These are phyloP conservation scores for Ophiostoma populinum DNA, from an alignment of 2,329 filamentous ascomycete species.

Conservation along the genomic window DNA sequence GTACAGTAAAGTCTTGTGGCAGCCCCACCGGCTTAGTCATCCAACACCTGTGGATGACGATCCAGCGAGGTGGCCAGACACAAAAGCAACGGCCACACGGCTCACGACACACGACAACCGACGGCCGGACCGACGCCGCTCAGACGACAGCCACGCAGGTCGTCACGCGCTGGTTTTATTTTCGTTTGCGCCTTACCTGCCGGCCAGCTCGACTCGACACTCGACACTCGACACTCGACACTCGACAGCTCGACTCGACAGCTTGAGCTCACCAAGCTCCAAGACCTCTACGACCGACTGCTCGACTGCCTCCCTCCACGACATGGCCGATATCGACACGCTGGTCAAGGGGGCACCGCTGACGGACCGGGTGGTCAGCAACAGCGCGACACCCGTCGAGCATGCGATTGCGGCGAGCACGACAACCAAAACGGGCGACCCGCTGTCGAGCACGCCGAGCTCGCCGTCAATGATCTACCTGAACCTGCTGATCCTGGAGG, in stretches of 20 bases:
- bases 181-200: no score
- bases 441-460: constrained; percentile 67
- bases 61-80: no score
- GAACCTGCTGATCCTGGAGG: constrained; percentile 92
- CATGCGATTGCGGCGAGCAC: constrained; percentile 26
- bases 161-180: no score
- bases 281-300: no score
- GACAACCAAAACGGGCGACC: constrained; percentile 40
- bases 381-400: constrained; percentile 6
- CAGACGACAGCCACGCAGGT: no score
- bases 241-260: no score
- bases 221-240: no score
- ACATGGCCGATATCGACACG: constrained; percentile 48
- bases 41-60: constrained; percentile 5
- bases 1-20: constrained; percentile 1
- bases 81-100: no score
- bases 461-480: constrained; percentile 94
- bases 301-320: constrained; percentile 39
- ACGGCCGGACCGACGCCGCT: constrained; percentile 41
- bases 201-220: no score
- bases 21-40: constrained; percentile 6
- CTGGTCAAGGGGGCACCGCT: constrained; percentile 79
- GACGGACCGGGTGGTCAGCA: constrained; percentile 20
- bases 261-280: no score
- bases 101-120: no score